A percentile compares a stretch with the other conserved stretches of the same genome.
These are phyloP conservation scores for Penicillium manginii DNA, from an alignment of 495 filamentous ascomycete genomes.

Conservation along the genomic window DNA sequence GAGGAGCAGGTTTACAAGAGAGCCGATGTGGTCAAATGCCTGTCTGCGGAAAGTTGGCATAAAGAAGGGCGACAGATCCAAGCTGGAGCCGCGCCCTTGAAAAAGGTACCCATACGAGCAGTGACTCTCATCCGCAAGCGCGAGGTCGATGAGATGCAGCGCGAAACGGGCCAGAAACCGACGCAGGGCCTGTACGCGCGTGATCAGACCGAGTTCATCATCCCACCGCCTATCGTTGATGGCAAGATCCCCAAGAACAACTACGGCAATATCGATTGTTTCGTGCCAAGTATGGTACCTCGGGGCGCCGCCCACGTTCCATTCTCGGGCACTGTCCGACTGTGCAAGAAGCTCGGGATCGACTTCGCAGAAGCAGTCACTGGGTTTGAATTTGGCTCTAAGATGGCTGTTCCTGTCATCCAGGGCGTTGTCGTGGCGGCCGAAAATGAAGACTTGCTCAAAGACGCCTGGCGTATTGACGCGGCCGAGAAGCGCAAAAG, in stretches of 20 bases:
- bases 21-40: slow-evolving; percentile 79
- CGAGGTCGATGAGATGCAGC: slow-evolving; percentile 83
- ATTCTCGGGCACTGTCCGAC: slow-evolving; percentile 69
- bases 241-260: slow-evolving; percentile 92
- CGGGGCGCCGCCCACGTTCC: slow-evolving; percentile 81
- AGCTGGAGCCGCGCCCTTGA: slow-evolving; percentile 72
- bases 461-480: slow-evolving; percentile 82
- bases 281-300: slow-evolving; percentile 91
- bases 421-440: slow-evolving; percentile 86
- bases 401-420: slow-evolving; percentile 89
- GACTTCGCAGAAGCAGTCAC: slow-evolving; percentile 94
- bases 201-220: slow-evolving; percentile 93
- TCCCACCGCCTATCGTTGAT: slow-evolving; percentile 78
- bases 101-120: slow-evolving; percentile 85
- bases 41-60: slow-evolving; percentile 95
- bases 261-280: slow-evolving; percentile 97
- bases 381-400: slow-evolving; percentile 93
- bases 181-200: slow-evolving; percentile 83
- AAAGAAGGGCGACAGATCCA: slow-evolving; percentile 86
- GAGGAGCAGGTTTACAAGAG: slow-evolving; percentile 82
- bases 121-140: slow-evolving; percentile 87
- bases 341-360: slow-evolving; percentile 83
- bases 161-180: slow-evolving; percentile 77
- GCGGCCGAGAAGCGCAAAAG: slow-evolving; percentile 76
- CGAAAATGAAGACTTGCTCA: slow-evolving; percentile 73